Evolutionary conservation across 1,284 basidiomycete genomes (phyloP).

Genomic region (Rhodotorula sp.): DNA sequence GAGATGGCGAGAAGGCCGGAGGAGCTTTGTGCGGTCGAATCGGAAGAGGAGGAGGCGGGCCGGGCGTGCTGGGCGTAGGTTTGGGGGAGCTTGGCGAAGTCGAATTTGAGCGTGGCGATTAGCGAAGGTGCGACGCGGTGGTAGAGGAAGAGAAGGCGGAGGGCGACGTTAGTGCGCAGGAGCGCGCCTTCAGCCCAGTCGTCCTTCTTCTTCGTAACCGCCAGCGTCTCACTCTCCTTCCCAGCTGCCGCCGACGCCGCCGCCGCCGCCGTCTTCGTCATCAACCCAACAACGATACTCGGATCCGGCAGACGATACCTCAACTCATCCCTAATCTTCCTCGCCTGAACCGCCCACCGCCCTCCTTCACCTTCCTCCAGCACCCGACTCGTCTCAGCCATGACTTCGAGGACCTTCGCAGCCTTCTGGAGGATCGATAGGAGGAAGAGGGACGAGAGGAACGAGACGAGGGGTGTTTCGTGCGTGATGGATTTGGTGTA

Average conservation of each 20-base stretch:
- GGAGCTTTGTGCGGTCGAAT: background rate
- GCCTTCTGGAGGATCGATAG: constrained; percentile 39
- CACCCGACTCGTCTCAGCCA: constrained; percentile 17
- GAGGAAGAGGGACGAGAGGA: constrained; percentile 38
- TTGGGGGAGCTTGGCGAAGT: constrained; percentile 38
- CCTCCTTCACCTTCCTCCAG: constrained; percentile 5
- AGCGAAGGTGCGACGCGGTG: constrained; percentile 33
- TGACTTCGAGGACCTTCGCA: constrained; percentile 13
- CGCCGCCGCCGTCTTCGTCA: constrained; percentile 26
- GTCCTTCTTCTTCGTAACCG: background rate
- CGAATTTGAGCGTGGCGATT: constrained; percentile 38
- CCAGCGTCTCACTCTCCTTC: background rate
- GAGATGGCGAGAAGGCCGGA: constrained; percentile 34
- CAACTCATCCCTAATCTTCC: constrained; percentile 26
- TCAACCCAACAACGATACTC: constrained; percentile 34
- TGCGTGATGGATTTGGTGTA: constrained; percentile 40
- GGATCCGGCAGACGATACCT: constrained; percentile 33
- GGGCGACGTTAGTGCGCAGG: constrained; percentile 37
- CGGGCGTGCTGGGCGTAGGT: constrained; percentile 12
- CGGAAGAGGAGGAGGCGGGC: background rate
- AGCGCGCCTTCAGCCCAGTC: constrained; percentile 9
- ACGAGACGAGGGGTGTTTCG: constrained; percentile 38
- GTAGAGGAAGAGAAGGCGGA: constrained; percentile 38
- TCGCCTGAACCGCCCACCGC: constrained; percentile 16
- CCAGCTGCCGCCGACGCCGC: background rate